Conservation (phyloP, 1,284 basidiomycete species). For the Mycosarcoma maydis region DNA sequence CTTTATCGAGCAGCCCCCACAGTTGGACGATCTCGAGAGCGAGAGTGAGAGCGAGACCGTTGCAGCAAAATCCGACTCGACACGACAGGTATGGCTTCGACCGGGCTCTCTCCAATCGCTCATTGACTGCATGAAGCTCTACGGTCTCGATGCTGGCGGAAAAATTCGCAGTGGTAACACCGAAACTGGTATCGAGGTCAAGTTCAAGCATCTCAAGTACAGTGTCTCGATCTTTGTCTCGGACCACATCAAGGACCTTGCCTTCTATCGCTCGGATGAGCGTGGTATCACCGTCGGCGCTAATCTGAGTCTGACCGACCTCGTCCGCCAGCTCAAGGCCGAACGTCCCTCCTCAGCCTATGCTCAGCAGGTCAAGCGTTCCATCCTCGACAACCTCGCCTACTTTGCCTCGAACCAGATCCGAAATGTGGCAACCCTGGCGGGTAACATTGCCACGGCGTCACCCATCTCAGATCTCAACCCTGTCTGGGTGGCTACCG, state of each 20-base stretch:
- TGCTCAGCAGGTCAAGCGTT: constrained; percentile 44
- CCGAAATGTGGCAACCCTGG: constrained; percentile 66
- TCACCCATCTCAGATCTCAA: constrained; percentile 68
- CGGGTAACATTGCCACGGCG: constrained; percentile 67
- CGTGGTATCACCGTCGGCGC: constrained; percentile 59
- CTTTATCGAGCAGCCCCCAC: constrained; percentile 48
- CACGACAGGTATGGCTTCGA: constrained; percentile 54
- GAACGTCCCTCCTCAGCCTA: constrained; percentile 24
- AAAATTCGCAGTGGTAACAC: constrained; percentile 61
- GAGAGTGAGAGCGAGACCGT: too few species aligned
- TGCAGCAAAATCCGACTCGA: constrained; percentile 5
- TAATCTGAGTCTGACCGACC: constrained; percentile 58
- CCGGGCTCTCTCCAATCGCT: constrained; percentile 54
- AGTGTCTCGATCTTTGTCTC: constrained; percentile 64
- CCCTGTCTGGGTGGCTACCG: constrained; percentile 67
- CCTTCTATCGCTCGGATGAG: constrained; percentile 38
- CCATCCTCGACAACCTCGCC: constrained; percentile 52
- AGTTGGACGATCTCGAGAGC: constrained; percentile 29
- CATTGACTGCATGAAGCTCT: constrained; percentile 41
- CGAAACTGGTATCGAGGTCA: constrained; percentile 61
- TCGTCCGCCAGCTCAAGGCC: constrained; percentile 44
- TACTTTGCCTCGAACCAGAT: constrained; percentile 68
- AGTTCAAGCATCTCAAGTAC: constrained; percentile 54
- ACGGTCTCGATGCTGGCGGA: constrained; percentile 33
- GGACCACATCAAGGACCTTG: constrained; percentile 53